Base-by-base conservation (phyloP, 1,284 basidiomycete genomes). In the Microbotryum lychnidis-dioicae region DNA sequence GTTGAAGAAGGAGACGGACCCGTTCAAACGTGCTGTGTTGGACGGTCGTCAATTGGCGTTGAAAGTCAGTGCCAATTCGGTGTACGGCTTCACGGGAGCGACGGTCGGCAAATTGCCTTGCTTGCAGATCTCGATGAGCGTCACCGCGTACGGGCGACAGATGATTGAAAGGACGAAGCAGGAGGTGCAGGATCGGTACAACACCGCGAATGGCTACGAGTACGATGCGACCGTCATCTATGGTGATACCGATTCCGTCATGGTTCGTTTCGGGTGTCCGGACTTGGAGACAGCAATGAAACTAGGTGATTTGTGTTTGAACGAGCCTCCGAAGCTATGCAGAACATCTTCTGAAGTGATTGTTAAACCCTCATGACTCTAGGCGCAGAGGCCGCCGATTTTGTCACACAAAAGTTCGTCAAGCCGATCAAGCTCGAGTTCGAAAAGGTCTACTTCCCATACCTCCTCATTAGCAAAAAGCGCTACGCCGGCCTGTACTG, bases 401-500 rank as follows among this genome's bases (percentile, higher is more conserved):
- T 89, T n/a, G 94, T 98, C 7, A 92, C 92, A 0, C 75, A 80
- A 46, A 91, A 91, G 74, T 97, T 97, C 76, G 79, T 91, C 71
- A 87, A 87, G 72, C 92, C 93, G 0, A 97, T 97, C 80, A 97
- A 96, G 74, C 83, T 97, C 21, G 93, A 97, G 75, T 97, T 97
- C 77, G 92, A 97, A 75, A 97, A 97, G 74, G 91, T 97, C 2
- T 97, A 97, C 76, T 97, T 88, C 75, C 92, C 92, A 4, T 97
- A 97, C 74, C 77, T 97, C 56, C 83, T 97, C 47, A 97, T 97
- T 76, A 96, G 80, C 80, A 97, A 97, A 77, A 97, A 97, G 77
- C 84, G 93, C 42, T 97, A 97, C 76, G 92, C 93, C 3, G 93
- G 92, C 5, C 76, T 96, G 60, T 96, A 97, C 73, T 97, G 93